Evolutionary conservation across 768 basidiomycete species (phyloP).

Genomic region (Collybia sordida): DNA sequence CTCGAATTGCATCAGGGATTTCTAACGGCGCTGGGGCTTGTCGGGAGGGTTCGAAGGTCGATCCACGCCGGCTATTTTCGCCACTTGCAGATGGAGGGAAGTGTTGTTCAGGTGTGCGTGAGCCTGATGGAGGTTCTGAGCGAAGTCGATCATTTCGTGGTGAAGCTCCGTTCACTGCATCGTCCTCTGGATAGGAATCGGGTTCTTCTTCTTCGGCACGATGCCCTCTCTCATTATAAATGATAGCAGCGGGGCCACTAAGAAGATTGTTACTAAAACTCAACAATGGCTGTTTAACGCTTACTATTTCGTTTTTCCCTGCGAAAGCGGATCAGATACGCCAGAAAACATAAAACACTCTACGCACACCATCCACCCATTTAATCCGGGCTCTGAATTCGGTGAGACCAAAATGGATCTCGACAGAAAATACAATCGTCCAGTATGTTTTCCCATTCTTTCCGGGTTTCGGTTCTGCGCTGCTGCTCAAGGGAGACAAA

Average conservation of each 20-base stretch:
- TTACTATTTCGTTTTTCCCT: constrained; percentile 76
- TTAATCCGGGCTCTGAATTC: constrained; percentile 83
- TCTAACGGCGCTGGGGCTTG: constrained; percentile 2
- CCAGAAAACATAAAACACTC: not conserved
- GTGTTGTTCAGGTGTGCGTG: constrained; percentile 42
- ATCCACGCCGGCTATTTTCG: constrained; percentile 21
- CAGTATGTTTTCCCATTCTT: constrained; percentile 71
- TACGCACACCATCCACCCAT: constrained; percentile 75
- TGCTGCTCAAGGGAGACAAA: constrained; percentile 67
- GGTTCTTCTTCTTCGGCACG: constrained; percentile 73
- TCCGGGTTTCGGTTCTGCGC: constrained; percentile 66
- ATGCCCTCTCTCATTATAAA: constrained; percentile 79
- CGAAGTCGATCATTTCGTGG: constrained; percentile 39
- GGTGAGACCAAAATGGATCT: constrained; percentile 81
- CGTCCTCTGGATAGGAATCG: constrained; percentile 66
- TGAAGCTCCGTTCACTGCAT: constrained; percentile 33
- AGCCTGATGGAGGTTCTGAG: constrained; percentile 51
- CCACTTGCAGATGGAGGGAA: constrained; percentile 16
- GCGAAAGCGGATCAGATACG: constrained; percentile 1
- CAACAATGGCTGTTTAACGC: constrained; percentile 18
- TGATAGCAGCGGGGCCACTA: constrained; percentile 78
- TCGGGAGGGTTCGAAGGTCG: constrained; percentile 16
- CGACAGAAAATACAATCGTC: constrained; percentile 83
- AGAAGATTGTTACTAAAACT: not conserved
- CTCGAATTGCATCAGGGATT: constrained; percentile 8